Conservation (phyloP, 352 stramenopile species). For the Pythium rishiriense region DNA sequence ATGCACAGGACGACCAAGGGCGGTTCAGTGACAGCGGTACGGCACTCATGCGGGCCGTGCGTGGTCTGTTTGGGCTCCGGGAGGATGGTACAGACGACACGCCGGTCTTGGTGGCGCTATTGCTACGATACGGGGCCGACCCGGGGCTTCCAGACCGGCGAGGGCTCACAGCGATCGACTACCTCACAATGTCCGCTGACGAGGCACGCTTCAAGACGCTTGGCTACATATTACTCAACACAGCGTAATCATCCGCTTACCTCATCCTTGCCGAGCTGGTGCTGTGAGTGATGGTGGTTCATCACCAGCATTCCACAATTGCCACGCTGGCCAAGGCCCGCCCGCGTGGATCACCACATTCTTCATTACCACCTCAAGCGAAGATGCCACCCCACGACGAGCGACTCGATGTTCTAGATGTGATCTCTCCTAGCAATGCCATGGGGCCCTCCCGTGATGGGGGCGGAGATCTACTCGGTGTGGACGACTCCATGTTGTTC, state of each 20-base stretch:
- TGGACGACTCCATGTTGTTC: not conserved
- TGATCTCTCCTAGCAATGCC: not conserved
- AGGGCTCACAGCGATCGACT: not conserved
- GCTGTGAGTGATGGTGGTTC: not conserved
- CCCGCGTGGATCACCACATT: too few species aligned
- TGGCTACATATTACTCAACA: not conserved
- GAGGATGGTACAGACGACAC: not conserved
- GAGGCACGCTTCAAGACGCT: not conserved
- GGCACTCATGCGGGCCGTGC: constrained; percentile 4
- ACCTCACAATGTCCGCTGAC: not conserved
- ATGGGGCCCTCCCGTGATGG: too few species aligned
- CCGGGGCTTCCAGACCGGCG: not conserved
- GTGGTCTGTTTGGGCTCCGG: not conserved
- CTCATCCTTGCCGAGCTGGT: too few species aligned
- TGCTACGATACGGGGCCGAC: constrained; percentile 1
- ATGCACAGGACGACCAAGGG: not conserved
- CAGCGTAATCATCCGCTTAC: not conserved
- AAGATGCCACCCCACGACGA: not conserved
- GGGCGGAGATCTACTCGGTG: not conserved
- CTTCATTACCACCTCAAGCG: not conserved
- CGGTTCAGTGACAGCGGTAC: not conserved
- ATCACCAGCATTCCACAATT: not conserved
- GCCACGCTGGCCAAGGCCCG: not conserved
- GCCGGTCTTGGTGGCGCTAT: not conserved
- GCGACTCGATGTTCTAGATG: not conserved